A percentile compares a stretch with the other conserved stretches of the same genome.
Evolutionary conservation across 1,139 yeast species (phyloP).

Genomic region (Zygoascus hellenicus): DNA sequence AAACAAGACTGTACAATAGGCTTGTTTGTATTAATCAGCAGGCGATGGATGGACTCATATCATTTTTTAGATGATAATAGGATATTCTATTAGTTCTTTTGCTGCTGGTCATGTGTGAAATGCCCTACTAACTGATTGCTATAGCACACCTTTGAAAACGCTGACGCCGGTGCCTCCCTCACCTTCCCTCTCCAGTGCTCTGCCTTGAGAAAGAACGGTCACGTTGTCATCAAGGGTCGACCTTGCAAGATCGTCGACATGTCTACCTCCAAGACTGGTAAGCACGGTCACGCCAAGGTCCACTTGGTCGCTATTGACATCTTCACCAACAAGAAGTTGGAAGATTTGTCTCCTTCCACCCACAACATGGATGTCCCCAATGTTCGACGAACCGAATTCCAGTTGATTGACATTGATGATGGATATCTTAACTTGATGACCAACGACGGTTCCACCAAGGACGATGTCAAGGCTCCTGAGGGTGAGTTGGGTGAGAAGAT

Average conservation of each 20-base stretch:
- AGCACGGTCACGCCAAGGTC: conserved; percentile 99
- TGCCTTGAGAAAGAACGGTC: conserved; percentile 99
- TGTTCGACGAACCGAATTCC: conserved; percentile 91
- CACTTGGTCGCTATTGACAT: conserved; percentile 98
- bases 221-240: conserved; percentile 97
- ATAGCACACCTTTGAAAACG: conserved; percentile 93
- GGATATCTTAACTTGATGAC: conserved; percentile 97
- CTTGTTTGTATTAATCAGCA: neutral
- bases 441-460: conserved; percentile 95
- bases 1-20: neutral
- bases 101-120: neutral
- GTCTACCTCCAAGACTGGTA: conserved; percentile 99
- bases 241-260: conserved; percentile 99
- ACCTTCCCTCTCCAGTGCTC: conserved; percentile 99
- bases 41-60: neutral
- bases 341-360: conserved; percentile 99
- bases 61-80: neutral
- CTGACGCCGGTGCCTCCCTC: conserved; percentile 97
- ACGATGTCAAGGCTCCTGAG: conserved; percentile 97
- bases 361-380: conserved; percentile 99
- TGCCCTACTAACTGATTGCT: conserved; percentile 3
- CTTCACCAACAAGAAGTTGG: conserved; percentile 98
- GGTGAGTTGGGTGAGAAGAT: conserved; percentile 93
- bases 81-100: neutral
- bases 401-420: conserved; percentile 96